Evolutionary conservation across 495 filamentous ascomycete species (phyloP), one percentile per base, ranked within the genome.

Genomic region (Aspergillus bertholletiae): DNA sequence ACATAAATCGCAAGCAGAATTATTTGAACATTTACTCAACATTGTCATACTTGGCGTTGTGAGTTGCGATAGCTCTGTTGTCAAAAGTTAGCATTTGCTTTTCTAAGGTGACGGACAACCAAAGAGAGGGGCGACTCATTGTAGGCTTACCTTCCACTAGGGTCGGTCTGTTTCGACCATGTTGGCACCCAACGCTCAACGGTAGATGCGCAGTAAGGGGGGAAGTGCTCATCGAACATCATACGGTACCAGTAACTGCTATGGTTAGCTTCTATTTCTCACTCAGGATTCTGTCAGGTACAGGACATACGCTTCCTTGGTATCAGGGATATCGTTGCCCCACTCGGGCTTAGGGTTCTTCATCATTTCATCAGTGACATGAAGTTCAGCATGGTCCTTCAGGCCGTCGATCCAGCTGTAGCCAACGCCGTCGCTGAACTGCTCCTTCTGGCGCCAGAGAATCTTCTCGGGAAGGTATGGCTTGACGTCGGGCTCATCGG

Each of bases 171-270:
- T 65, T 97, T 91, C 24, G 88, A 91, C 94, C 94, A 98, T 22
- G 86, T 97, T n/a, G 94, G 94, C 46, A 86, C 92, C 94, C 94
- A 98, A 55, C 95, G 81, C 89, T 90, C 88, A 39, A 98, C 94
- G 32, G 95, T 97, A 20, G 80, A 83, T 23, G 95, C 94, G 71
- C 92, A 96, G 64, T 88, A 86, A 22, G 86, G 77, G 35, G 95
- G 95, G 82, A 97, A 98, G 72, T 90, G 92, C 80, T 98, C 94
- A 69, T 98, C 94, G 68, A 97, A 98, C 91, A 98, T 97, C 63
- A 67, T 74, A 59, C 94, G 86, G 78, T 98, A 98, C 95, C 94
- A 97, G 79, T 97, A 96, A 17, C 86, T 87, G 60, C 15, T 45
- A 74, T 77, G 47, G 54, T 64, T 55, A 67, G 58, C 62, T 49